Conservation (phyloP, 345 rosid genomes). For the Punica granatum region DNA sequence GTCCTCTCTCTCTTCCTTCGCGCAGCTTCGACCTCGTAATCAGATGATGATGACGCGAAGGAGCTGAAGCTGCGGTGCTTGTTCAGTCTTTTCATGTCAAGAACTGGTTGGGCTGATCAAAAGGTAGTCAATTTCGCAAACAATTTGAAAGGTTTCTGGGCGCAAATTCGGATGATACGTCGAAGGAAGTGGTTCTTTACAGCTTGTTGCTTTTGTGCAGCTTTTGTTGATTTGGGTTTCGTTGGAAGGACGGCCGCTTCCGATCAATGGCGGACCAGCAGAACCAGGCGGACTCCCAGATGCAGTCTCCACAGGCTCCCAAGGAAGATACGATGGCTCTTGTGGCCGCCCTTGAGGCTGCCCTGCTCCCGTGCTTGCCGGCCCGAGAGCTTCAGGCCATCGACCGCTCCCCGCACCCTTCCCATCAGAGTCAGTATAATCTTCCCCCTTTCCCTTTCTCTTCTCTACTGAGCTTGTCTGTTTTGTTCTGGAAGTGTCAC, state of each 20-base stretch:
- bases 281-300: slow-evolving; percentile 26
- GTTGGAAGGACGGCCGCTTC: neutral
- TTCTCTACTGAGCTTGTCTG: neutral
- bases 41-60: too few relatives aligned
- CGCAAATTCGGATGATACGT: too few relatives aligned
- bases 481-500: neutral
- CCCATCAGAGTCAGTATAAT: slow-evolving; percentile 73
- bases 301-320: slow-evolving; percentile 24
- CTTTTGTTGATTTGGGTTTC: neutral
- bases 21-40: too few relatives aligned
- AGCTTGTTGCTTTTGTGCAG: neutral
- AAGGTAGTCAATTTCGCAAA: too few relatives aligned
- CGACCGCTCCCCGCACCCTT: slow-evolving; percentile 92
- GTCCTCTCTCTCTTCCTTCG: too few relatives aligned
- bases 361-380: slow-evolving; percentile 91
- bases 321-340: slow-evolving; percentile 63
- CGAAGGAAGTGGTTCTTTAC: neutral
- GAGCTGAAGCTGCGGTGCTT: too few relatives aligned
- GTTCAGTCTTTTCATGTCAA: too few relatives aligned
- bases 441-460: neutral
- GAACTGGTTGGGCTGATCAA: too few relatives aligned
- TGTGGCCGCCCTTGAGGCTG: slow-evolving; percentile 75
- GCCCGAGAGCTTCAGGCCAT: slow-evolving; percentile 98
- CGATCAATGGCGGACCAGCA: slow-evolving; percentile 19
- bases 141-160: too few relatives aligned